Percentiles rank a stretch among this genome's conserved stretches.
Conservation (phyloP, 306 rosid genomes). For the Pueraria montana region DNA sequence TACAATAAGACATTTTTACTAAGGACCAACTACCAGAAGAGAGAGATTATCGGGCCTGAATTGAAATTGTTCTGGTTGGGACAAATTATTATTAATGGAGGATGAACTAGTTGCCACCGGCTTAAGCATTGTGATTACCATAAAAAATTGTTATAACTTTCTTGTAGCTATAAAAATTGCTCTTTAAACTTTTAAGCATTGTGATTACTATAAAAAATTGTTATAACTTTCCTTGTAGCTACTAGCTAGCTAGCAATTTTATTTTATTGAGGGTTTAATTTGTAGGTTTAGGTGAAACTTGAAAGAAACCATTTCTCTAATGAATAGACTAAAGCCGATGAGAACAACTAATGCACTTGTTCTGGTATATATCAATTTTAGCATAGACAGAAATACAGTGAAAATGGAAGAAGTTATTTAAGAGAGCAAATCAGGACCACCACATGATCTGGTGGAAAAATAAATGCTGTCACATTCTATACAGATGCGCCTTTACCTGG, state of each 20-base stretch:
- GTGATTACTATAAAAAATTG: background rate
- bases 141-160: background rate
- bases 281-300: constrained; percentile 27
- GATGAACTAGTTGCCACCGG: constrained; percentile 38
- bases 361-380: background rate
- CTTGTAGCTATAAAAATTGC: too few relatives aligned
- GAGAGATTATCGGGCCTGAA: background rate
- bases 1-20: background rate
- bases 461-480: constrained; percentile 46
- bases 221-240: background rate
- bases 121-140: constrained; percentile 28
- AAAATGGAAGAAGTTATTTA: background rate
- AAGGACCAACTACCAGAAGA: background rate
- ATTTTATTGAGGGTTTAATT: too few relatives aligned
- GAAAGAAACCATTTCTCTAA: constrained; percentile 22
- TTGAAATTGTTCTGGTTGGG: background rate
- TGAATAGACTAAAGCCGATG: background rate
- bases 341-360: background rate
- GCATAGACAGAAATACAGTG: background rate
- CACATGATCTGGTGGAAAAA: constrained; percentile 11
- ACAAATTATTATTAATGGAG: background rate
- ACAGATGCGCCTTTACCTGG: constrained; percentile 1
- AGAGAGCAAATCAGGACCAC: constrained; percentile 32
- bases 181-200: too few relatives aligned
- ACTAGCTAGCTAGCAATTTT: background rate